Conservation (phyloP, 345 rosid genomes). For the Mallotus nudiflorus region DNA sequence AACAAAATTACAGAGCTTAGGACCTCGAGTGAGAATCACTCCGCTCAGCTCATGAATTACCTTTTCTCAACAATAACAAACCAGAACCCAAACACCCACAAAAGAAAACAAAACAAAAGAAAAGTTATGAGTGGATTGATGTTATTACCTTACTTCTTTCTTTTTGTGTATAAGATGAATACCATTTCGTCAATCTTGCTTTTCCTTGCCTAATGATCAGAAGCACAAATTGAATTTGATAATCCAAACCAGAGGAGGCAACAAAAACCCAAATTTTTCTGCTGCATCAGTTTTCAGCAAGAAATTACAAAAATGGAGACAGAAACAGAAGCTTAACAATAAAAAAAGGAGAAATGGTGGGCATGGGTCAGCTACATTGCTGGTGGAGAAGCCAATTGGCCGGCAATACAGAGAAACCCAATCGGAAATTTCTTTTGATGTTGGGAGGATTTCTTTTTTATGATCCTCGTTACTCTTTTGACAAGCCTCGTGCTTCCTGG, state of each 20-base stretch:
- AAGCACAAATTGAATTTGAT: constrained; percentile 84
- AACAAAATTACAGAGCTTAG: constrained; percentile 91
- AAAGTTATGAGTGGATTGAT: too few species aligned
- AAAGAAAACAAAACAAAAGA: constrained; percentile 1
- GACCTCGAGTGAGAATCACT: constrained; percentile 74
- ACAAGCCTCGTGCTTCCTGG: constrained; percentile 97
- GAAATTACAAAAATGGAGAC: constrained; percentile 94
- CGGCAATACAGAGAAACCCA: constrained; percentile 90
- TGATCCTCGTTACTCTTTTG: constrained; percentile 82
- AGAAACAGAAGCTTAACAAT: constrained; percentile 70
- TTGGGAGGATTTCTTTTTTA: constrained; percentile 73
- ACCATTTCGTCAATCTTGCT: constrained; percentile 96
- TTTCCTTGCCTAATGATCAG: constrained; percentile 98
- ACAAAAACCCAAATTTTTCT: constrained; percentile 19
- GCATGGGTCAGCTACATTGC: constrained; percentile 71
- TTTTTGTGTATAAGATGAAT: constrained; percentile 96
- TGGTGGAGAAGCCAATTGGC: constrained; percentile 92
- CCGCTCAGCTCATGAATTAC: constrained; percentile 92
- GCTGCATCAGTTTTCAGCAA: constrained; percentile 98
- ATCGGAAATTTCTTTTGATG: constrained; percentile 92
- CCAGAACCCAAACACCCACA: not conserved
- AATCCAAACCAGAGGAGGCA: not conserved
- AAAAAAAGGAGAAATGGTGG: constrained; percentile 60
- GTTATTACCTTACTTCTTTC: constrained; percentile 82
- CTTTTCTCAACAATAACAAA: constrained; percentile 34